phyloP scores from a whole-genome alignment of 2,329 filamentous ascomycete genomes.

The Paraphaeosphaeria minitans region DNA sequence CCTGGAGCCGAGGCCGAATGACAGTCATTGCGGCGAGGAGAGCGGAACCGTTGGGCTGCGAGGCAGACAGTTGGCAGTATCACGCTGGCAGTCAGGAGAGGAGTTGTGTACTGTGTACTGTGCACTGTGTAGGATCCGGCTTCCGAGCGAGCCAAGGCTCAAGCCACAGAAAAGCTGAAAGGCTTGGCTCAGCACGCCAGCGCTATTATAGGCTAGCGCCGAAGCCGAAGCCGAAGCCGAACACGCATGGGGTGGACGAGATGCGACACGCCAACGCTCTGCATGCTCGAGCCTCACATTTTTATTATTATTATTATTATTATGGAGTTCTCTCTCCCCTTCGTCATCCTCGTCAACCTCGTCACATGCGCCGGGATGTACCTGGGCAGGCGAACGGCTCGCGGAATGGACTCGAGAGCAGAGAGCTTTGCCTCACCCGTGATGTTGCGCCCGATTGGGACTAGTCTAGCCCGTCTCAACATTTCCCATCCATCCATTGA shows the following conservation, averaged over 20 bases:
- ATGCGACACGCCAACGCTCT: too few species aligned
- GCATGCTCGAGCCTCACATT: too few species aligned
- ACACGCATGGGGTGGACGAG: not conserved
- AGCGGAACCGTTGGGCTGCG: constrained; percentile 1
- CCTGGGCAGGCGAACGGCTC: too few species aligned
- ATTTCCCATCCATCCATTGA: too few species aligned
- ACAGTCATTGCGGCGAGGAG: constrained; percentile 1
- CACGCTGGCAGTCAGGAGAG: not conserved
- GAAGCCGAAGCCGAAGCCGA: not conserved
- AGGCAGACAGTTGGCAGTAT: not conserved
- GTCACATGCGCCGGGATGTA: too few species aligned
- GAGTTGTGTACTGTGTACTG: too few species aligned
- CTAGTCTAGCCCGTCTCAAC: not conserved
- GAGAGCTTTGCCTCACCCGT: not conserved
- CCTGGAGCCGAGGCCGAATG: not conserved
- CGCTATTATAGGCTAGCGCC: too few species aligned
- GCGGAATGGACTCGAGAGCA: too few species aligned
- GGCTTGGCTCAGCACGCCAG: constrained; percentile 12
- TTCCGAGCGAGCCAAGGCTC: not conserved
- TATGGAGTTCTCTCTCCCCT: too few species aligned
- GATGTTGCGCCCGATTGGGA: not conserved
- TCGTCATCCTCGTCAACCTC: too few species aligned
- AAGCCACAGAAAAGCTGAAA: constrained; percentile 16
- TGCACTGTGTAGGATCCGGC: not conserved
- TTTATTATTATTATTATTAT: too few species aligned